Evolutionary conservation across 495 filamentous ascomycete species (phyloP), one percentile per base, ranked within the genome.

Genomic region (Penicillium atrosanguineum): DNA sequence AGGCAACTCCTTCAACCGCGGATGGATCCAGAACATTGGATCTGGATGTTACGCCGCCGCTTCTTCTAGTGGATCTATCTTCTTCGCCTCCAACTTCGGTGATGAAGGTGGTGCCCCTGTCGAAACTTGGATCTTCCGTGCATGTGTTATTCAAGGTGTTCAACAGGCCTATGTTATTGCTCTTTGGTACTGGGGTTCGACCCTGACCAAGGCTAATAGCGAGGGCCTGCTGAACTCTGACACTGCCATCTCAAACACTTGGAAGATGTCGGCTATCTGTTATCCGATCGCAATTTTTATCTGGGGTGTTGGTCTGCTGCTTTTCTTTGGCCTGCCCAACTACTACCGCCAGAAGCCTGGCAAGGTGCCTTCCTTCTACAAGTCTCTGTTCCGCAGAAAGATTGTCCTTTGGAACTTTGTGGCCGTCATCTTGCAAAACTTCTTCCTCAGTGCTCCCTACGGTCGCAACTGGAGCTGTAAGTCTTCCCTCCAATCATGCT

Each of bases 271-370:
- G 61, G 74, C 71, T n/a, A 77, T 78, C 28, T 75, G 71, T 46
- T 57, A 77, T 14, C 74, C 74, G 0, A 76, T 78, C 34, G 65
- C 70, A 4, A 37, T 60, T 3, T 60, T 77, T 34, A 67, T 78
- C 9, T 76, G 69, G 63, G 56, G 38, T 6, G 53, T 78, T 19
- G 75, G 74, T 38, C 50, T 73, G 18, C 50, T 78, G 18, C 41
- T 78, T 8, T 61, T 67, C 43, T 68, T 76, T 39, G 75, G 75
- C 29, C 62, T 78, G 29, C 75, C 75, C 16, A 74, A 74, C 44
- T 78, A 77, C 53, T 78, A 78, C 56, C 75, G 81, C 47, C 84
- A 86, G 56, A 71, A 77, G 8, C 87, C 87, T 1, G 87, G 86
- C 55, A 79, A 79, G 38, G 80, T 90, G 0, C 87, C 87, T 0